Evolutionary conservation across 2,329 filamentous ascomycete species (phyloP), one percentile per base, ranked within the genome.

Genomic region (Phyllosticta citribraziliensis): DNA sequence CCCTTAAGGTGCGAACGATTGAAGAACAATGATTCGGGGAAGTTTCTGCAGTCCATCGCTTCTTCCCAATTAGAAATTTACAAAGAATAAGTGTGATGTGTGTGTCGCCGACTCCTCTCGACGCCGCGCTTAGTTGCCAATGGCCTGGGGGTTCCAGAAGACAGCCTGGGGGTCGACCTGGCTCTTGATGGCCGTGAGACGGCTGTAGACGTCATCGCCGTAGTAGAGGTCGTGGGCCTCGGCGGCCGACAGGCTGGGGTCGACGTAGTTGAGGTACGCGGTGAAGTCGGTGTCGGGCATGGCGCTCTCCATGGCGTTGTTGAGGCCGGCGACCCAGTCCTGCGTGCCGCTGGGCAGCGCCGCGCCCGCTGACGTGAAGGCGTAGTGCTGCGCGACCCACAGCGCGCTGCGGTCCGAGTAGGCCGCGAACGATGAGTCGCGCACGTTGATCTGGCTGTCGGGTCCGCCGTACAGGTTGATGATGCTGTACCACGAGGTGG

Each of bases 261-360:
- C 81, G 3, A 80, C 76, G 58, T 83, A 83, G 72, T 83, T 83
- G 65, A 79, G 71, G 64, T 83, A 83, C 62, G 78, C 78, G 19
- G 78, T 79, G 69, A 79, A 80, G 8, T 70, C 65, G 1, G 70
- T 73, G 40, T 72, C 65, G 12, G 70, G 68, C 69, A 76, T 70
- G n/a, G 67, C 68, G 12, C 70, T 66, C 30, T 69, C 72, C 56
- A 78, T 69, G 5, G 70, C 72, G 10, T 73, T 69, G 63, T 77
- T 75, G 67, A 79, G 74, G 57, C 74, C 74, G 40, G 79, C 72
- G 47, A 79, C 68, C 57, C 76, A 77, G 33, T 64, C 58, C 25
- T 75, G 71, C 17, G 70, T 69, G 58, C 69, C 64, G n/a, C 64
- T 55, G 6, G 73, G 70, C 64, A 73, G 74, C 0, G 58, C 25